Evolutionary conservation across 2,329 filamentous ascomycete species (phyloP), one percentile per base, ranked within the genome.

Genomic region (Penicillium vulpinum): DNA sequence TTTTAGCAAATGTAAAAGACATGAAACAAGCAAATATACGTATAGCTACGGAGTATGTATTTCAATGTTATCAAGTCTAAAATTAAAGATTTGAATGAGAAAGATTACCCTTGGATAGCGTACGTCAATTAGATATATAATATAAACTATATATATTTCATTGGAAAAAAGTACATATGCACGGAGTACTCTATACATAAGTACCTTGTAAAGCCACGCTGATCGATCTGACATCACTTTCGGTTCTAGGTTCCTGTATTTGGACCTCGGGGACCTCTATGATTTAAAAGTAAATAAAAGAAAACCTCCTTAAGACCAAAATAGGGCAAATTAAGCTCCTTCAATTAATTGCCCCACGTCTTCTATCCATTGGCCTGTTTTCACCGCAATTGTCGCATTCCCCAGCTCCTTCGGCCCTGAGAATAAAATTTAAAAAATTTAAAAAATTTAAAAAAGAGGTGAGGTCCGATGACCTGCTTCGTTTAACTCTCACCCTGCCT

Each of bases 321-420:
- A 24, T 7, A 24, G 21, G 10, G 16, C 31, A 35, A 16, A 7
- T 35, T 35, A 35, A 46, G 13, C 26, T 46, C 18, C 39, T 9
- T 16, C 22, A 35, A 11, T 24, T 5, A 15, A 26, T 18, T 1
- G 31, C 21, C 31, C 46, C 54, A 46, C 40, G 44, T 21, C 33
- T 18, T 16, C 39, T 46, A 38, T 51, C 41, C 16, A 51, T 58
- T 40, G n/a, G 28, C 15, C 46, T 52, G 21, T 31, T 45, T 51
- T 57, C 57, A 59, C 53, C 53, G 50, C 51, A 58, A 53, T 24
- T 59, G 52, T 54, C 18, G 35, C 53, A 54, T 54, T 61, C 46
- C 41, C 46, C 40, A 48, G 41, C 55, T 58, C 36, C 38, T 49
- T 39, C 10, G 11, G 11, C 29, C 5, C 13, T 18, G 11, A 24